These are phyloP conservation scores for Clitopilus hobsonii DNA, from an alignment of 768 basidiomycete species.

Conservation along the genomic window DNA sequence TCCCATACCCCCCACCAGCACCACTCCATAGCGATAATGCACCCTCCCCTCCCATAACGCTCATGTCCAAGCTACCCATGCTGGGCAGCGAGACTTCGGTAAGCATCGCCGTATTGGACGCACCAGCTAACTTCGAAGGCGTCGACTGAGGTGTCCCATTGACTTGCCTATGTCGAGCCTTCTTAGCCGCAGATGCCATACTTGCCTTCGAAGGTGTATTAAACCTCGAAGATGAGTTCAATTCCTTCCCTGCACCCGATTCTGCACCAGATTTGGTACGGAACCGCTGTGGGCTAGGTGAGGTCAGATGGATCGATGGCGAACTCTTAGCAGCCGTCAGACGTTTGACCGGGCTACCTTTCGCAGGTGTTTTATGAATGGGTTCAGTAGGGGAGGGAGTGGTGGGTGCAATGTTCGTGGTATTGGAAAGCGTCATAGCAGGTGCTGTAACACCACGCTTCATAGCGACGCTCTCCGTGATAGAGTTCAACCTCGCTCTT, in stretches of 20 bases:
- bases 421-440: neutral
- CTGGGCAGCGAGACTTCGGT: conserved; percentile 9
- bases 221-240: neutral
- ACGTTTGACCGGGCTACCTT: neutral
- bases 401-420: neutral
- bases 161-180: neutral
- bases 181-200: neutral
- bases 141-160: conserved; percentile 8
- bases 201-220: neutral
- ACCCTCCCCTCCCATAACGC: conserved; percentile 19
- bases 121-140: conserved; percentile 4
- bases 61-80: conserved; percentile 5
- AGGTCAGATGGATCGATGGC: neutral
- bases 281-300: neutral
- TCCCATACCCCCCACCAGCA: too few species aligned
- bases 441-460: neutral
- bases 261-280: neutral
- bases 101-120: conserved; percentile 7
- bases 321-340: neutral
- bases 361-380: neutral
- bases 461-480: neutral
- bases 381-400: neutral
- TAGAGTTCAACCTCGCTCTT: neutral
- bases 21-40: conserved; percentile 39
- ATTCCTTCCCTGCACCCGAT: neutral